phyloP scores from a whole-genome alignment of 2,329 filamentous ascomycete genomes.

The Neonectria faginata region DNA sequence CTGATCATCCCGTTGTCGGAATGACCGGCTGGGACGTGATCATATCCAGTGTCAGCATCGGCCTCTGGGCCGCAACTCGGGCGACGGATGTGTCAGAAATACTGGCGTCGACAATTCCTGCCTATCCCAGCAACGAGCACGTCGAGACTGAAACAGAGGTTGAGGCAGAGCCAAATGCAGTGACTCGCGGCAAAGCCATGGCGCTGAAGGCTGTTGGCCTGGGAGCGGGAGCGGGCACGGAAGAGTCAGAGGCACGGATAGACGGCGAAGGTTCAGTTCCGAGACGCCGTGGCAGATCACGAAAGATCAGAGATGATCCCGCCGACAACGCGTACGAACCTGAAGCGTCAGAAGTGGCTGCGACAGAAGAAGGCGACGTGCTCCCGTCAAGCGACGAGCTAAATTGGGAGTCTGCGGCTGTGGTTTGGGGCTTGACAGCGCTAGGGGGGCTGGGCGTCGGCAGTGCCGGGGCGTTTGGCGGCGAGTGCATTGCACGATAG shows the following conservation, averaged over 20 bases:
- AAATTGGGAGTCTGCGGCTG: conserved; percentile 58
- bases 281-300: conserved; percentile 14
- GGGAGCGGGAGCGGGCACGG: conserved; percentile 10
- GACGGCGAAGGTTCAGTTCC: background rate
- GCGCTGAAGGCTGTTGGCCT: conserved; percentile 5
- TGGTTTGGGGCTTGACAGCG: conserved; percentile 59
- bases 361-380: conserved; percentile 55
- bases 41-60: conserved; percentile 64
- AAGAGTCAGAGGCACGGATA: background rate
- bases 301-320: conserved; percentile 30
- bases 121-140: conserved; percentile 7
- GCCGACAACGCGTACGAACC: conserved; percentile 55
- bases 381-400: conserved; percentile 49
- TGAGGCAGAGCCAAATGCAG: conserved; percentile 8
- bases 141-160: conserved; percentile 36
- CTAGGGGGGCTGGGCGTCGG: conserved; percentile 59
- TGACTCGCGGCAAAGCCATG: conserved; percentile 7
- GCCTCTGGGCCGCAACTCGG: conserved; percentile 68
- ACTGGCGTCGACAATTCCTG: conserved; percentile 53
- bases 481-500: conserved; percentile 57
- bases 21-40: conserved; percentile 70
- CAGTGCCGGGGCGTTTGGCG: conserved; percentile 60
- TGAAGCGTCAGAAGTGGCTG: conserved; percentile 47
- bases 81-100: conserved; percentile 64
- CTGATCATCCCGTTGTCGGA: conserved; percentile 68